Base-by-base conservation (phyloP, 1,284 basidiomycete species). In the Sporisorium reilianum region DNA sequence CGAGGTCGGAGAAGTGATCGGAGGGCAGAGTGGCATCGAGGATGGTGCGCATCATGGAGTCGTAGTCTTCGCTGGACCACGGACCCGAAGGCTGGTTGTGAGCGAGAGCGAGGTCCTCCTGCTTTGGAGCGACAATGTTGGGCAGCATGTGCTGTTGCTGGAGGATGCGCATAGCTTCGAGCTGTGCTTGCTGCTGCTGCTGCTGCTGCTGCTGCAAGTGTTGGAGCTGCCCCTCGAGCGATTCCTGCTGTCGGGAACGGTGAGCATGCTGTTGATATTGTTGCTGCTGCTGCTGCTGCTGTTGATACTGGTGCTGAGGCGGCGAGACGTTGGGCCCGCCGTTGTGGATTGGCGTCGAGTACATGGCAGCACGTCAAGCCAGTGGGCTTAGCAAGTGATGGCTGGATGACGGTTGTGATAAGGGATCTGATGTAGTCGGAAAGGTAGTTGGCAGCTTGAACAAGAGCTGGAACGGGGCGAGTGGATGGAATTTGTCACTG, bases 11-110 rank as follows among this genome's bases (percentile, higher is more conserved):
- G 28, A 67, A 68, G 36, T 59, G 59, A 20, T 71, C 58, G 3
- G 69, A 65, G 9, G 59, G 50, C 18, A 67, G 42, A 18, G 64
- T 62, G 22, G 60, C 70, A 12, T 64, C 70, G 50, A 77, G 58
- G 50, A 77, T 53, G 64, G 59, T 64, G 44, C 75, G 62, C 65
- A 77, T 66, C 66, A 77, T 74, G 16, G 57, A 58, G 28, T 78
- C 77, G 34, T 75, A 67, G 42, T 78, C 77, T 20, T 76, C 66
- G 53, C 64, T 63, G 16, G 73, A 78, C 58, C 64, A 67, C 16
- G 56, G 70, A 11, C 70, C 70, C 0, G 70, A 57, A 16, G 70
- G 64, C 22, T 51, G 64, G n/a, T 58, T 42, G 7, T 73, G 64
- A 6, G 68, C 41, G 12, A 54, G 20, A 16, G 41, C 50, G 9